Evolutionary conservation across 2,329 filamentous ascomycete species (phyloP).

Genomic region (Samsoniella hepiali): DNA sequence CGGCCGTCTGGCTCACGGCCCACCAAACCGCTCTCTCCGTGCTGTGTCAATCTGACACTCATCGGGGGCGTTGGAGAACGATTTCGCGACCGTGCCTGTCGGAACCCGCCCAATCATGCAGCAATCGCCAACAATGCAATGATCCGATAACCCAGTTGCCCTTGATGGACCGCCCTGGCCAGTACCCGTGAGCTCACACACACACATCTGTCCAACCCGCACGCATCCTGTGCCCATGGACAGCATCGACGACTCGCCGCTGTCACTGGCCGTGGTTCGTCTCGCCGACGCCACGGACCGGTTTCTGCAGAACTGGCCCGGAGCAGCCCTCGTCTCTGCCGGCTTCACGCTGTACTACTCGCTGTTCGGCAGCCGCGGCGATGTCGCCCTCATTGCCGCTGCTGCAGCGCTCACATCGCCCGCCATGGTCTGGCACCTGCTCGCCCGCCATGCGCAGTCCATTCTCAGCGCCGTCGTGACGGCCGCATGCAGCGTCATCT

Average conservation of each 20-base stretch:
- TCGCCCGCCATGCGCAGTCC: not conserved
- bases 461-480: not conserved
- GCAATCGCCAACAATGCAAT: not conserved
- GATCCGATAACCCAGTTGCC: not conserved
- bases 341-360: not conserved
- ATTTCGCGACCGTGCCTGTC: not conserved
- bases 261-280: slow-evolving; percentile 2
- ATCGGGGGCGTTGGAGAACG: not conserved
- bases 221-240: not conserved
- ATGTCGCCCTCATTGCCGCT: not conserved
- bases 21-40: not conserved
- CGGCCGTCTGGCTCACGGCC: not conserved
- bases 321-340: not conserved
- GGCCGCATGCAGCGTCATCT: not conserved
- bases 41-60: not conserved
- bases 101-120: not conserved
- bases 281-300: slow-evolving; percentile 9
- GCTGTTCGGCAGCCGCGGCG: not conserved
- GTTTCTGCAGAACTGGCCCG: not conserved
- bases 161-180: not conserved
- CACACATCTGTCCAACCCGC: not conserved
- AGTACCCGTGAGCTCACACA: not conserved
- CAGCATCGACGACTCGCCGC: slow-evolving; percentile 13
- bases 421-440: not conserved
- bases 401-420: not conserved